phyloP scores from a whole-genome alignment of 108 stramenopile species.

The Asterionellopsis glacialis region DNA sequence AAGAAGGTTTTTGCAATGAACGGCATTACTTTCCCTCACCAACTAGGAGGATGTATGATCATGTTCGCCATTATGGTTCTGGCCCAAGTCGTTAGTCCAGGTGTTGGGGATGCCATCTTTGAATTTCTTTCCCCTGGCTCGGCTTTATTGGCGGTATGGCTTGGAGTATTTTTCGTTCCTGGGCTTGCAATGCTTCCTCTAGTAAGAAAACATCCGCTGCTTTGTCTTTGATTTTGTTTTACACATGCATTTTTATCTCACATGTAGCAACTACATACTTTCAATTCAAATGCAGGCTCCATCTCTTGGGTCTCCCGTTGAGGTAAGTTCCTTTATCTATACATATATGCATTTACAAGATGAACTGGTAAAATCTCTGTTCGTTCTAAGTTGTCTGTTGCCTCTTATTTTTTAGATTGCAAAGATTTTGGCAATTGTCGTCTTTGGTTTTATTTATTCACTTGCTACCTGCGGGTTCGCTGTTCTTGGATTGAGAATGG shows the following conservation, averaged over 20 bases:
- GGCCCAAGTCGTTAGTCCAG: constrained; percentile 42
- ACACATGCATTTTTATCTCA: no score
- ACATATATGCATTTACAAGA: not conserved
- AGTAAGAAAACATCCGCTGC: not conserved
- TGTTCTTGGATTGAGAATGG: constrained; percentile 46
- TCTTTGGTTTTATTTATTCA: constrained; percentile 64
- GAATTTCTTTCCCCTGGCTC: constrained; percentile 54
- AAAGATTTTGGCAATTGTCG: constrained; percentile 53
- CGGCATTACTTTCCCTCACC: constrained; percentile 61
- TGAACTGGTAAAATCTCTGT: not conserved
- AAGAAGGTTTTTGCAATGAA: constrained; percentile 49
- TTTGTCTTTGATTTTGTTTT: no score
- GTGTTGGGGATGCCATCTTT: constrained; percentile 46
- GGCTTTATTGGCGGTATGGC: constrained; percentile 73
- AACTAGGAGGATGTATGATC: constrained; percentile 62
- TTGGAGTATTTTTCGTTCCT: constrained; percentile 84
- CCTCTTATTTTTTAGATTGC: constrained; percentile 26
- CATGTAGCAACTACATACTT: no score
- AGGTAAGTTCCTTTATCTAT: constrained; percentile 28
- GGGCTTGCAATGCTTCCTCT: constrained; percentile 76
- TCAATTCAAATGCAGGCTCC: constrained; percentile 24
- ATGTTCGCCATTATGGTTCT: constrained; percentile 51
- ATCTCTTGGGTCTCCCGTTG: constrained; percentile 53
- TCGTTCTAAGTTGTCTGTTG: not conserved
- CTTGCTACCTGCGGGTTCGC: constrained; percentile 48